Evolutionary conservation across 1,284 basidiomycete genomes (phyloP).

Genomic region (Flammula alnicola): DNA sequence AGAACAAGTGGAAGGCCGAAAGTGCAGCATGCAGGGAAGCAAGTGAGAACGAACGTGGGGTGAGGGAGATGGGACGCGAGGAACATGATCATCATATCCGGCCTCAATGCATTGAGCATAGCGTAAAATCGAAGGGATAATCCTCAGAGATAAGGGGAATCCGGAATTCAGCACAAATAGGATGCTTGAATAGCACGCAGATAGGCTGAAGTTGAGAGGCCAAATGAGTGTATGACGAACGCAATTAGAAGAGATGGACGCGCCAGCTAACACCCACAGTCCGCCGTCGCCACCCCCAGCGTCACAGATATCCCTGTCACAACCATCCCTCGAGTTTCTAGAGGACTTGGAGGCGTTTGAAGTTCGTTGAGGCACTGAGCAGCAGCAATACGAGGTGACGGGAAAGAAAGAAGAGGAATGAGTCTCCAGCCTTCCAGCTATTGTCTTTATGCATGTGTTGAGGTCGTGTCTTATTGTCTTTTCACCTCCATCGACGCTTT

Average conservation of each 20-base stretch:
- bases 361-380: not conserved
- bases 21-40: constrained; percentile 11
- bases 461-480: constrained; percentile 31
- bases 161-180: too few species aligned
- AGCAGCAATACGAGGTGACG: not conserved
- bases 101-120: too few species aligned
- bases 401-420: constrained; percentile 18
- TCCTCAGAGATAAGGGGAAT: too few species aligned
- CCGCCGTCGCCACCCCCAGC: too few species aligned
- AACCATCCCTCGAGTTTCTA: too few species aligned
- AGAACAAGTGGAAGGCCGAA: constrained; percentile 21
- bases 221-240: too few species aligned
- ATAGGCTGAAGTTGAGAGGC: too few species aligned
- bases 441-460: constrained; percentile 21
- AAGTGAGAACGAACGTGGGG: not conserved
- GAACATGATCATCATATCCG: constrained; percentile 1
- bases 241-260: too few species aligned
- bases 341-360: not conserved
- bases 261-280: too few species aligned
- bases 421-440: not conserved
- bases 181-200: too few species aligned
- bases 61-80: not conserved
- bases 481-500: constrained; percentile 3
- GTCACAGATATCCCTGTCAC: too few species aligned
- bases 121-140: too few species aligned